phyloP scores from a whole-genome alignment of 2,329 filamentous ascomycete genomes.

The Epichloe gansuensis region DNA sequence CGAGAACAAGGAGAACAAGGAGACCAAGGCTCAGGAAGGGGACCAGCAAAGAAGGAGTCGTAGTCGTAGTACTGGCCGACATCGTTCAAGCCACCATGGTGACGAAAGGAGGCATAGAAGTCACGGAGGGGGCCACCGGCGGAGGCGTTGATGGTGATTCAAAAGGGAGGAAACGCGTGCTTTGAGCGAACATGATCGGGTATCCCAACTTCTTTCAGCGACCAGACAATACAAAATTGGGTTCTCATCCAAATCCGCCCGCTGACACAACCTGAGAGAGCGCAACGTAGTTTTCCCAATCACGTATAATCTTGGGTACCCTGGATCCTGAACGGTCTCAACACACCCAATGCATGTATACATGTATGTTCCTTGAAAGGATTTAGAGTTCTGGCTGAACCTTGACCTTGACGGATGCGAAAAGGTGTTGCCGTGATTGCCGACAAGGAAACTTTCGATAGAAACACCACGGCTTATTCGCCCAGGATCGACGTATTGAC shows the following conservation, averaged over 20 bases:
- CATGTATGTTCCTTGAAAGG: not conserved
- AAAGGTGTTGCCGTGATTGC: no score
- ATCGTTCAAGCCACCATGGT: not conserved
- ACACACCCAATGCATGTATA: no score
- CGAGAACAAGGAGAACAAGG: not conserved
- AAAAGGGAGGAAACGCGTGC: not conserved
- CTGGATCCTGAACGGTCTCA: no score
- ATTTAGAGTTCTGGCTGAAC: not conserved
- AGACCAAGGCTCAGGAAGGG: no score
- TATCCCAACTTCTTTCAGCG: no score
- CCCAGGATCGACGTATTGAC: not conserved
- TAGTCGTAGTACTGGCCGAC: not conserved
- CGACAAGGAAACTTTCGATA: no score
- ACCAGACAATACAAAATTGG: no score
- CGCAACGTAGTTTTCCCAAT: no score
- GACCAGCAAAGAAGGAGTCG: not conserved
- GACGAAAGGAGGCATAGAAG: not conserved
- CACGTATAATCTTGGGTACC: no score
- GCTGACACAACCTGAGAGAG: no score
- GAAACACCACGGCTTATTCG: not conserved
- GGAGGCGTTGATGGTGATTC: not conserved
- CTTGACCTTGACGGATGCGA: not conserved
- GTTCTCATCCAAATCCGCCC: no score
- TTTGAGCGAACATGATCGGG: not conserved
- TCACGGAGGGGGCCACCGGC: not conserved